Conservation (phyloP, 139 green algal species). For the Closterium sp. region DNA sequence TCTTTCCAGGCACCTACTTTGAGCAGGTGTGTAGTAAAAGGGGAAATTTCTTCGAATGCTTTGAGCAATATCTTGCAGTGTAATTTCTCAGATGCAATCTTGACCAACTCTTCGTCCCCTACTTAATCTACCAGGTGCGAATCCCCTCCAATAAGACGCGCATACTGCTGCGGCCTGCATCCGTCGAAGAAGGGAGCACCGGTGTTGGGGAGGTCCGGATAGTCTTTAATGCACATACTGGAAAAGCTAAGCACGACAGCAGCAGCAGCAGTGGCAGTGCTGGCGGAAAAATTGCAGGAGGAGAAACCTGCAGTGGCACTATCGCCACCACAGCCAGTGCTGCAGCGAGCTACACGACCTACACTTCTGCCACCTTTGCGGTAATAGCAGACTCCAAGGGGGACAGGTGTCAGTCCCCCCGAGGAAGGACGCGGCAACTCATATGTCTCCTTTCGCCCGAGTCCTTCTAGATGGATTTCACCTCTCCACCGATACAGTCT, state of each 20-base stretch:
- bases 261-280: neutral
- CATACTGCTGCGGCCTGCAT: neutral
- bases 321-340: too few relatives aligned
- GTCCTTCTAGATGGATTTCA: neutral
- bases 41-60: neutral
- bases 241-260: neutral
- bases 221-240: neutral
- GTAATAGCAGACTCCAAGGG: too few relatives aligned
- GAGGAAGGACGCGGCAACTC: too few relatives aligned
- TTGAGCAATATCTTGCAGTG: neutral
- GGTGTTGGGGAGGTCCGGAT: neutral
- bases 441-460: too few relatives aligned
- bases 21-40: neutral
- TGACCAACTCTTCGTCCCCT: neutral
- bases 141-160: neutral
- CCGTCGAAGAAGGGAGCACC: neutral
- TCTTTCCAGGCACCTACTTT: neutral
- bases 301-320: too few relatives aligned
- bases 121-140: neutral
- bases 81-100: neutral
- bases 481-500: neutral
- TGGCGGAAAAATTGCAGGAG: neutral
- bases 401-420: too few relatives aligned
- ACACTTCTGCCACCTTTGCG: neutral
- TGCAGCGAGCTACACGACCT: neutral